Conservation (phyloP, 177 flowering plant species). For the Vitis hybrid region DNA sequence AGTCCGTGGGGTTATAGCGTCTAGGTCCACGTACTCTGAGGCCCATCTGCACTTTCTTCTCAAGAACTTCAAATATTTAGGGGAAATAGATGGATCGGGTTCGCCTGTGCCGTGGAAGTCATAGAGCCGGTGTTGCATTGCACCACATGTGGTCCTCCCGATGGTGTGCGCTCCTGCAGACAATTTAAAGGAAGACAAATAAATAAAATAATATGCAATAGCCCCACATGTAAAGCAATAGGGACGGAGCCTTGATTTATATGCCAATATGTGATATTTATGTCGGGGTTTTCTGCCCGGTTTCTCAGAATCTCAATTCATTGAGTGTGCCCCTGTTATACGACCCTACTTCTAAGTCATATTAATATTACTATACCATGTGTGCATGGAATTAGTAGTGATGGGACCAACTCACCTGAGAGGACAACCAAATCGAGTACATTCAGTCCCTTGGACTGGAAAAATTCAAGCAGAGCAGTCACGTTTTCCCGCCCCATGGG, state of each 20-base stretch:
- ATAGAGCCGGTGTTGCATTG: constrained; percentile 55
- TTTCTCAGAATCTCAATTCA: too few relatives aligned
- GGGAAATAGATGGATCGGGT: constrained; percentile 47
- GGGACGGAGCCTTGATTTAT: too few relatives aligned
- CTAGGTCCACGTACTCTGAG: constrained; percentile 61
- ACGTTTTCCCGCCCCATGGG: constrained; percentile 68
- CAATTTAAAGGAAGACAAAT: too few relatives aligned
- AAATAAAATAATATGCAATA: not conserved
- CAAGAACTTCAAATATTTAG: constrained; percentile 53
- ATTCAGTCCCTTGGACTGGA: constrained; percentile 62
- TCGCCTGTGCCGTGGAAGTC: constrained; percentile 48
- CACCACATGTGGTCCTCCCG: constrained; percentile 63
- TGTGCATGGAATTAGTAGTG: not conserved
- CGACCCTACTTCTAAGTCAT: too few relatives aligned
- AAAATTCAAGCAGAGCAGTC: constrained; percentile 58
- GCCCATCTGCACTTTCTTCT: constrained; percentile 75
- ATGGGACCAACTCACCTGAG: constrained; percentile 43
- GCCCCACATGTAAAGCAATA: not conserved
- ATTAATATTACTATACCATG: not conserved
- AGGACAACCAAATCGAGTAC: constrained; percentile 69
- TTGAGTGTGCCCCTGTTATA: too few relatives aligned
- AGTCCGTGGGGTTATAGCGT: constrained; percentile 47
- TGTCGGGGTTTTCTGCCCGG: too few relatives aligned
- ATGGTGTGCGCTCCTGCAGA: constrained; percentile 76
- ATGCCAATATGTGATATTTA: too few relatives aligned